Percentiles rank a stretch among this genome's conserved stretches.
These are phyloP conservation scores for Colletotrichum salicis DNA, from an alignment of 2,329 filamentous ascomycete species.

Conservation along the genomic window DNA sequence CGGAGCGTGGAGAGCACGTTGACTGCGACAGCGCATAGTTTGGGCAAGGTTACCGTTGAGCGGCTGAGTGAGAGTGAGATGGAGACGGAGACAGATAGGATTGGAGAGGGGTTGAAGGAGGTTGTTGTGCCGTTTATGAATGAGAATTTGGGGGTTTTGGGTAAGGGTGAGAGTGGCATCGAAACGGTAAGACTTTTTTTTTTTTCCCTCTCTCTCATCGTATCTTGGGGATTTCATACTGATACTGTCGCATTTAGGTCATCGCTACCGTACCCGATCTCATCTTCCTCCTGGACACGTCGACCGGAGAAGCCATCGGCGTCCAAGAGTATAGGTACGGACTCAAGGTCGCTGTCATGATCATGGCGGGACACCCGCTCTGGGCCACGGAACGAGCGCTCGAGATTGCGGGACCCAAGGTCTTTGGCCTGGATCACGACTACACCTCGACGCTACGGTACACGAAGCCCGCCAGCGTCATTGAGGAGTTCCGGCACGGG, in stretches of 20 bases:
- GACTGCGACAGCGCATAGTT: constrained; percentile 53
- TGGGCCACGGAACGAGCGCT: constrained; percentile 36
- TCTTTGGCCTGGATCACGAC: constrained; percentile 35
- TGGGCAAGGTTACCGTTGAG: constrained; percentile 53
- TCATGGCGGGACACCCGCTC: constrained; percentile 18
- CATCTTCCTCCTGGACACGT: constrained; percentile 50
- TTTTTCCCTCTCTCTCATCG: background rate
- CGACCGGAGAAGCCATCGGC: constrained; percentile 50
- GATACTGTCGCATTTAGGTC: constrained; percentile 34
- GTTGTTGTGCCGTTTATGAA: constrained; percentile 37
- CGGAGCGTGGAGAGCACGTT: constrained; percentile 51
- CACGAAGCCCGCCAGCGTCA: constrained; percentile 33
- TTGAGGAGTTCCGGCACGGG: constrained; percentile 32
- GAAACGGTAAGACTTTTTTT: constrained; percentile 36
- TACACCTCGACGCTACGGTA: constrained; percentile 28
- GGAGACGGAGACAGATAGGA: constrained; percentile 44
- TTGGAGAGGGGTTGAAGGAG: constrained; percentile 38
- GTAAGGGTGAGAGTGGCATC: constrained; percentile 35
- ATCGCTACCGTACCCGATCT: constrained; percentile 54
- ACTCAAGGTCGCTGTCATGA: constrained; percentile 39
- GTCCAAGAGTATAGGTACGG: constrained; percentile 50
- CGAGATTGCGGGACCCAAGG: constrained; percentile 38
- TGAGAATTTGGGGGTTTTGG: constrained; percentile 36
- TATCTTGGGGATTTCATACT: background rate
- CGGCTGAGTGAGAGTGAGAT: constrained; percentile 51